Conservation (phyloP, 805 yeast genomes). For the Blastobotrys terrestris region DNA sequence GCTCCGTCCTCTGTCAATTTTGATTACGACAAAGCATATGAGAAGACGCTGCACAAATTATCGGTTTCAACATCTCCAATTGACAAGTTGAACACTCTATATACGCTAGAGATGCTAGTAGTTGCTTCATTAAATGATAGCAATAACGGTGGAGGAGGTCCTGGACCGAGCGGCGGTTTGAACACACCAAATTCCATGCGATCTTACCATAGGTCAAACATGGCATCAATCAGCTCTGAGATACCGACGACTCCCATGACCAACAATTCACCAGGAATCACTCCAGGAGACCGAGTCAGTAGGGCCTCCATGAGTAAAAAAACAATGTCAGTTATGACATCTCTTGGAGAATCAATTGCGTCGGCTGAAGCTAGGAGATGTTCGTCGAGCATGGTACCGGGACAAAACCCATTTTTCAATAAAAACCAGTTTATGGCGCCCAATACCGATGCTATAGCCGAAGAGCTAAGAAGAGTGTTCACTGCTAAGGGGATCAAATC, state of each 20-base stretch:
- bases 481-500: conserved; percentile 24
- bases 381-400: conserved; percentile 13
- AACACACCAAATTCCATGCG: conserved; percentile 19
- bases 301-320: conserved; percentile 1
- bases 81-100: conserved; percentile 21
- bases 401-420: conserved; percentile 6
- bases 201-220: conserved; percentile 13
- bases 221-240: conserved; percentile 19
- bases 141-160: neutral
- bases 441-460: conserved; percentile 29
- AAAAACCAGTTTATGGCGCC: conserved; percentile 14
- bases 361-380: conserved; percentile 22
- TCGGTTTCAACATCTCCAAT: conserved; percentile 24
- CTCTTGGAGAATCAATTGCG: conserved; percentile 21
- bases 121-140: conserved; percentile 19
- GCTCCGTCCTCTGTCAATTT: conserved; percentile 3
- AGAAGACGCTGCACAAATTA: conserved; percentile 17
- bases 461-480: conserved; percentile 27
- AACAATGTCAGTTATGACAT: conserved; percentile 13
- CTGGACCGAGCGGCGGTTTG: conserved; percentile 2
- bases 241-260: neutral
- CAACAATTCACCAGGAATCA: conserved; percentile 5
- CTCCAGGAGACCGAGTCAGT: conserved; percentile 2
- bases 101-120: conserved; percentile 24
- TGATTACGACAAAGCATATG: conserved; percentile 22